Evolutionary conservation across 345 rosid genomes (phyloP), one percentile per base, ranked within the genome.

Genomic region (Eucalyptus camaldulensis): DNA sequence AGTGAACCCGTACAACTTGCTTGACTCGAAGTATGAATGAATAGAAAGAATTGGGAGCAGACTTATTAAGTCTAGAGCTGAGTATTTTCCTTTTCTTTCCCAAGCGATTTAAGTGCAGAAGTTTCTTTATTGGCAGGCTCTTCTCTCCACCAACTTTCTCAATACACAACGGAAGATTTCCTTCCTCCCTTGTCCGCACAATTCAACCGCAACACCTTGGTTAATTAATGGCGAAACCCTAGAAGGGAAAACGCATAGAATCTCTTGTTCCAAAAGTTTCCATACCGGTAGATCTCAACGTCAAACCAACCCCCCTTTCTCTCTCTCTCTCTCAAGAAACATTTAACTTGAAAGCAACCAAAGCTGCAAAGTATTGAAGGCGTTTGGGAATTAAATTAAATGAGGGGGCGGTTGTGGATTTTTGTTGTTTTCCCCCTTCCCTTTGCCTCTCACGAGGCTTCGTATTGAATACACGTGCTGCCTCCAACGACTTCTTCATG

Each of bases 251-350:
- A 76, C 27, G 15, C 27, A 76, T 22, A 21, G 47, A 76, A 40
- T 76, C 47, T 21, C 83, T 76, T 40, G 47, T 40, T 76, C 83
- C 25, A 58, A 54, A 89, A 80, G 87, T 45, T 76, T 91, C 87
- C 87, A 31, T 62, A 90, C 69, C 49, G 89, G 90, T 88, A 88
- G 93, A 87, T 89, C 76, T 86, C 88, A 86, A 80, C 91, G 81
- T 81, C 87, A 72, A 86, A 90, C 86, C 58, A 65, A 27, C 69
- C 83, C 49, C 10, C 49, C 81, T 87, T 31, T 49, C 51, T 49
- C 49, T 49, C 15, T 43, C 7, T 33, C 25, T 76, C 47, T 76
- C 47, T 40, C 81, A 88, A 90, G 91, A 86, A 89, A 88, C 50
- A 12, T 14, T 62, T 56, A 83, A 54, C 89, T 88, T 88, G 80